These are phyloP conservation scores for Bipolaris cookei DNA, from an alignment of 2,329 filamentous ascomycete genomes.

Conservation along the genomic window DNA sequence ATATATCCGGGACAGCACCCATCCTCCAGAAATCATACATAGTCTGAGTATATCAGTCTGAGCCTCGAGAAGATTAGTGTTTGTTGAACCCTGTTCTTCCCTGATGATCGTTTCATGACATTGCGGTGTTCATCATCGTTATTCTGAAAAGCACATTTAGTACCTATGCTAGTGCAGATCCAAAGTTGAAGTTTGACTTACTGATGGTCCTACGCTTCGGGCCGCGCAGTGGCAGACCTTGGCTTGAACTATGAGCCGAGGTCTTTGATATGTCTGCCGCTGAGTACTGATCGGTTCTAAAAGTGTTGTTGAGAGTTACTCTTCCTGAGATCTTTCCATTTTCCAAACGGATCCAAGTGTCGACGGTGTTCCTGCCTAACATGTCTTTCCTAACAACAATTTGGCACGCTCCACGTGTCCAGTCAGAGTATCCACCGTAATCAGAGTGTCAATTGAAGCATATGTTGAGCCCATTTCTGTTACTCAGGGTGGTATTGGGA, in stretches of 20 bases:
- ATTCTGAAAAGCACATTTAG: not conserved
- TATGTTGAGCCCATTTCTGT: constrained; percentile 54
- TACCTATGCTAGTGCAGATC: not conserved
- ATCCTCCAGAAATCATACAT: not conserved
- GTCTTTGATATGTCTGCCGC: constrained; percentile 17
- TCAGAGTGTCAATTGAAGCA: constrained; percentile 72
- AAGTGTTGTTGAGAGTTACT: constrained; percentile 66
- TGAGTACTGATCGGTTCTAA: constrained; percentile 63
- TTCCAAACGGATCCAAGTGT: constrained; percentile 69
- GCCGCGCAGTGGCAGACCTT: not conserved
- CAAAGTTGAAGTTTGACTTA: not conserved
- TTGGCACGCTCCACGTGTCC: constrained; percentile 66
- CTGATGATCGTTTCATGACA: not conserved
- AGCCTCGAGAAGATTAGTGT: not conserved
- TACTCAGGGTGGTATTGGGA: constrained; percentile 38
- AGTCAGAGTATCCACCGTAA: constrained; percentile 72
- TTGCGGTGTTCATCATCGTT: too few relatives aligned
- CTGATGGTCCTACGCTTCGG: not conserved
- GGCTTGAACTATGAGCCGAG: constrained; percentile 13
- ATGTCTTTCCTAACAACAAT: constrained; percentile 57
- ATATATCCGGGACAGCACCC: not conserved
- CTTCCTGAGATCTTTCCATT: constrained; percentile 59
- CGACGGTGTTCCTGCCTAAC: constrained; percentile 52
- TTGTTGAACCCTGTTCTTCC: not conserved
- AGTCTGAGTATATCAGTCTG: not conserved